A percentile compares a stretch with the other conserved stretches of the same genome.
phyloP scores from a whole-genome alignment of 257 asterid species.

The Verbena officinalis region DNA sequence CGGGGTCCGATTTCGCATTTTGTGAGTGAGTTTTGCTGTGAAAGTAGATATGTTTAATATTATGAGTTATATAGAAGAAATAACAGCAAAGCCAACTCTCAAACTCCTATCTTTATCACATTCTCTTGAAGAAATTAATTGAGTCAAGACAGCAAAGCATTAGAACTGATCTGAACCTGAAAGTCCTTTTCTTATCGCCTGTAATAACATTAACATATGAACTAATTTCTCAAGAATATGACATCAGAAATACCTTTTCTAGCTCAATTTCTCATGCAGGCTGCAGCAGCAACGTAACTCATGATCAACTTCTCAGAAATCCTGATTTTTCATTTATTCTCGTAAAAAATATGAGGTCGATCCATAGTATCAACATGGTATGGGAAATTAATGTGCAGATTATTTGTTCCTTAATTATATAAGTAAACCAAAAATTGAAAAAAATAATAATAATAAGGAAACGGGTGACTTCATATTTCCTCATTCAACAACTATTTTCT shows the following conservation, averaged over 20 bases:
- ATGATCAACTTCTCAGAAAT: background rate
- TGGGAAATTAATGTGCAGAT: background rate
- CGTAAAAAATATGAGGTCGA: background rate
- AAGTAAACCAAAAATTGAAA: background rate
- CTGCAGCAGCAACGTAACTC: background rate
- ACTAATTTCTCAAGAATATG: background rate
- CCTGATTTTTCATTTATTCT: constrained; percentile 4
- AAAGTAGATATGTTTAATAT: background rate
- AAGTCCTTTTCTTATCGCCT: background rate
- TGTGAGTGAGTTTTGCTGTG: background rate
- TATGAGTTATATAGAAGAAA: no score
- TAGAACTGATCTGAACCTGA: background rate
- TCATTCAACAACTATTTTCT: constrained; percentile 38
- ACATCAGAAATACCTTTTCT: no score
- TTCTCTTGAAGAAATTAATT: background rate
- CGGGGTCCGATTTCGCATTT: background rate
- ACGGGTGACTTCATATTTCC: no score
- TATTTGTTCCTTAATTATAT: background rate
- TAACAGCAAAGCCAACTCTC: no score
- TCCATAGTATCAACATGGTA: background rate
- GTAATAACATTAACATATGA: background rate
- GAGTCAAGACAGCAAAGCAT: background rate
- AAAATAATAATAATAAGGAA: background rate
- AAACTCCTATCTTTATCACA: background rate
- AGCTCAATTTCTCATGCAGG: background rate